Evolutionary conservation across 2,329 filamentous ascomycete genomes (phyloP), one percentile per base, ranked within the genome.

Genomic region (Fusarium continuum): DNA sequence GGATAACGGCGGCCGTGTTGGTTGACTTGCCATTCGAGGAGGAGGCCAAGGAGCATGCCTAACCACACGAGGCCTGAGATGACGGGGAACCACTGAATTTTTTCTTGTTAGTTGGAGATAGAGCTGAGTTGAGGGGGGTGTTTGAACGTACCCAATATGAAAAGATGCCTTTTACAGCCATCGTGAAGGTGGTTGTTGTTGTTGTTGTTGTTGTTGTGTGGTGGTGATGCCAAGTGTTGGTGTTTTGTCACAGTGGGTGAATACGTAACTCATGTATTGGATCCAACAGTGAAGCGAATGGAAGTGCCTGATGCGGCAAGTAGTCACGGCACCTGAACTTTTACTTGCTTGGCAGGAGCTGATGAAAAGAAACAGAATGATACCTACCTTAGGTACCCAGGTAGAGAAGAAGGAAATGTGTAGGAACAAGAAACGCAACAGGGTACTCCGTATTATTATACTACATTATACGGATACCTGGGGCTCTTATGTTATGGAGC

Each of bases 1-100:
- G 78, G 55, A 70, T 90, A 91, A 62, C 79, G 79, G 2, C 78
- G 80, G n/a, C 78, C 76, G 53, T 89, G 75, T 5, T 76, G 76
- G 68, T 85, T 77, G 32, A 86, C 74, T 59, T 84, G 76, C 91
- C 91, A 94, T 76, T 85, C 82, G n/a, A 90, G 80, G 55, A 93
- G 79, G 77, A 93, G 84, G 51, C 83, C 86, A 22, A 92, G 80
- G 14, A 93, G 82, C 73, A 87, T 92, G 60, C 82, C 82, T 11
- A 89, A 80, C 88, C 88, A 90, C 65, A 85, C 79, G 54, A 84
- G 70, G 65, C 87, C 84, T 41, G 89, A 88, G 65, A 93, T 81
- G 59, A 92, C 78, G 65, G 91, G 91, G 28, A 93, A 89, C 77
- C 89, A 64, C 63, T 66, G 35, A n/a, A n/a, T n/a, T n/a, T n/a